Conservation (phyloP, 2,329 filamentous ascomycete species). For the Oidium heveae region DNA sequence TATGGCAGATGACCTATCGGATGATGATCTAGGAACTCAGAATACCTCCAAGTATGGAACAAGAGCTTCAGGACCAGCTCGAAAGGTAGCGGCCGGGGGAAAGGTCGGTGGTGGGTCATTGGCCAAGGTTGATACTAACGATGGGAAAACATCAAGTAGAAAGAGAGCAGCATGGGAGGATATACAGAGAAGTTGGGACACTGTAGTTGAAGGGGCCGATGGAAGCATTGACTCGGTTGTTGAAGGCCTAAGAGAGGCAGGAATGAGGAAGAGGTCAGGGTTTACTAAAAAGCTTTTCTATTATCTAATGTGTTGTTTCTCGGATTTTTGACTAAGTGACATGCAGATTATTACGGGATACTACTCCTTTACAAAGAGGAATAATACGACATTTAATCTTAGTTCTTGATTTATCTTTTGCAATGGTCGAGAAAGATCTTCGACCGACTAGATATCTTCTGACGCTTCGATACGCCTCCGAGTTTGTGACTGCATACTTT, state of each 20-base stretch:
- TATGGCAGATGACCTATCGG: constrained; percentile 34
- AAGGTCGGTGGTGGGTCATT: constrained; percentile 8
- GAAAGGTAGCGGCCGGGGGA: constrained; percentile 2
- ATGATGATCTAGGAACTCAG: constrained; percentile 28
- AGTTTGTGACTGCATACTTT: constrained; percentile 86
- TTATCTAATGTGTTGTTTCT: too few relatives aligned
- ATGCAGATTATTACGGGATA: constrained; percentile 61
- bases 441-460: constrained; percentile 69
- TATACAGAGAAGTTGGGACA: constrained; percentile 44
- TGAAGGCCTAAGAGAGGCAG: constrained; percentile 51
- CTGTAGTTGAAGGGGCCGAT: constrained; percentile 53
- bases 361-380: constrained; percentile 79
- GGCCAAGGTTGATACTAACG: constrained; percentile 10
- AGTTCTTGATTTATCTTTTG: constrained; percentile 72
- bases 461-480: constrained; percentile 55
- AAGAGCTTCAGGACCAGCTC: constrained; percentile 9
- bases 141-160: constrained; percentile 11
- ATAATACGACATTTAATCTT: constrained; percentile 94
- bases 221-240: constrained; percentile 49
- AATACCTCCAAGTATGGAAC: constrained; percentile 11
- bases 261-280: constrained; percentile 45
- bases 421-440: constrained; percentile 89
- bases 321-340: not conserved
- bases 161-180: constrained; percentile 37
- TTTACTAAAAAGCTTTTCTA: too few relatives aligned